Base-by-base conservation (phyloP, 352 stramenopile genomes). In the Plasmopara muralis region DNA sequence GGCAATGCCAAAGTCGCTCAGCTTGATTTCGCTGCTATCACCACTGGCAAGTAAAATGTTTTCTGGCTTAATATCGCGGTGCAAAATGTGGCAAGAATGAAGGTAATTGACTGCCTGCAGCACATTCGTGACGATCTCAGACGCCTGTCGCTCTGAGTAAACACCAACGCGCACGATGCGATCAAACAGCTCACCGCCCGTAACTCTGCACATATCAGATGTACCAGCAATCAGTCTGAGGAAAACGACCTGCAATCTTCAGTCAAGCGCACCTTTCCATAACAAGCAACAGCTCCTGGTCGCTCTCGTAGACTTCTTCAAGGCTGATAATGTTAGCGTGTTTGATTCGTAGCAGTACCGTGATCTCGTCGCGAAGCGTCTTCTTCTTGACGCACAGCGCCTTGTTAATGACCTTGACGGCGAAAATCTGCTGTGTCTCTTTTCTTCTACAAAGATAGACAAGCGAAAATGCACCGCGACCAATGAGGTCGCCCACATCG, bases 391-490 rank as follows among this genome's bases (percentile, higher is more conserved):
- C 72, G 40, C 81, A 92, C 12, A 90, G 67, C 53, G 74, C 63
- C 69, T 94, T 94, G 69, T 94, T 90, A 54, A 94, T 94, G 45
- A 92, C 80, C 47, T 94, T 92, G 55, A 92, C 81, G 6, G 81
- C 83, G 55, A 89, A 92, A 46, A 90, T 64, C 61, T 92, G 71
- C 61, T 85, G 73, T 18, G 79, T 87, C 47, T 82, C 68, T 55
- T 94, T 94, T 46, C 80, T 62, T 34, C 81, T 74, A 49, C 83
- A 94, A 39, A 89, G 64, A 40, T 92, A 91, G 38, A 94, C 83
- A 61, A 92, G 80, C 43, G 83, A 94, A 56, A 92, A 83, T 46
- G 79, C 81, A 13, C 83, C 83, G 18, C 76, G 70, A 29, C 83
- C 83, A 42, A 94, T 91, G 47, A 94, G 61, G 34, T 92, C 79